Percentiles rank a stretch among this genome's conserved stretches.
Evolutionary conservation across 805 yeast species (phyloP).

Genomic region (Monosporozyma siamensis): DNA sequence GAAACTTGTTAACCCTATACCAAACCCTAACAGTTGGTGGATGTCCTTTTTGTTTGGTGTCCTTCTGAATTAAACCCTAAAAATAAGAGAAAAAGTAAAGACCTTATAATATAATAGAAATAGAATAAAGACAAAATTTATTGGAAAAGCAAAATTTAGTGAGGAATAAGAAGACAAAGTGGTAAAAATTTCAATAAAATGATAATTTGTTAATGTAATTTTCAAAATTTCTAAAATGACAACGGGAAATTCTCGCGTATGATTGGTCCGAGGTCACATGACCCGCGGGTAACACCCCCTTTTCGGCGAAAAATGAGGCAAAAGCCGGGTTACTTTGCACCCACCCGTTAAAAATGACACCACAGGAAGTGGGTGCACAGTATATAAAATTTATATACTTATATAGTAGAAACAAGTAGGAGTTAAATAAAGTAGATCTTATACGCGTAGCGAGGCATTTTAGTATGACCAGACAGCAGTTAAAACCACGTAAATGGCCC

Average conservation of each 20-base stretch:
- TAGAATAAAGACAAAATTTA: too few relatives aligned
- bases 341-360: not conserved
- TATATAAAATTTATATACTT: not conserved
- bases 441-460: not conserved
- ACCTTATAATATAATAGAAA: not conserved
- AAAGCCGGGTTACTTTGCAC: not conserved
- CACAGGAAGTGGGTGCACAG: not conserved
- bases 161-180: too few relatives aligned
- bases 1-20: not conserved
- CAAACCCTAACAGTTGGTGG: not conserved
- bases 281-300: slow-evolving; percentile 7
- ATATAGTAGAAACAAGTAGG: not conserved
- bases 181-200: not conserved
- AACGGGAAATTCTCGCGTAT: not conserved
- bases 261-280: slow-evolving; percentile 17
- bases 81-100: not conserved
- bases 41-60: slow-evolving; percentile 9
- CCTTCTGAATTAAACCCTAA: too few relatives aligned
- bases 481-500: too few relatives aligned
- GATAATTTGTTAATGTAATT: slow-evolving; percentile 1
- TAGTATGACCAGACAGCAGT: not conserved
- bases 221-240: not conserved
- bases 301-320: not conserved
- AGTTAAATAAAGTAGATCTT: not conserved
- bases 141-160: too few relatives aligned